Evolutionary conservation across 1,139 yeast genomes (phyloP).

Genomic region (Lodderomyces jiufengensis): DNA sequence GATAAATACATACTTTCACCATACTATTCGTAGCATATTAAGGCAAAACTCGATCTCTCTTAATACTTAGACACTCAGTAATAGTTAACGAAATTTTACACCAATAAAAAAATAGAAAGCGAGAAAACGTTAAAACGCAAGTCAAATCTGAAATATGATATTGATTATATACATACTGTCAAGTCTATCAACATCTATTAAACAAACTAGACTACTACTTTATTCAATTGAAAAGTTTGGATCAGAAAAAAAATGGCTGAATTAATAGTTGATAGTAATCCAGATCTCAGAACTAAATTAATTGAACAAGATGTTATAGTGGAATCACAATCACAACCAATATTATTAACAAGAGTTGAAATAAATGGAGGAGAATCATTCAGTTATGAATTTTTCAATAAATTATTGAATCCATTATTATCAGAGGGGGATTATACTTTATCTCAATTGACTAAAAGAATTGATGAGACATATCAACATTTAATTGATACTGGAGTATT

Average conservation of each 20-base stretch:
- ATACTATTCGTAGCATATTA: no score
- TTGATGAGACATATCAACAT: constrained; percentile 25
- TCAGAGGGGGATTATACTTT: constrained; percentile 45
- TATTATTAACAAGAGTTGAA: constrained; percentile 43
- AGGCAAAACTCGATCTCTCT: not conserved
- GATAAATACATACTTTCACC: not conserved
- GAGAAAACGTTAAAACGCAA: not conserved
- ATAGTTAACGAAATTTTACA: not conserved
- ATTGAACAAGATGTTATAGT: constrained; percentile 31
- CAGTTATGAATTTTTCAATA: constrained; percentile 43
- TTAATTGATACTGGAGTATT: constrained; percentile 45
- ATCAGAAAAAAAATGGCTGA: no score
- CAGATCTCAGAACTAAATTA: constrained; percentile 27
- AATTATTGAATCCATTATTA: constrained; percentile 44
- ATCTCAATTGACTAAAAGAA: constrained; percentile 31
- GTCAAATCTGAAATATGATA: no score
- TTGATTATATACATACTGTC: no score
- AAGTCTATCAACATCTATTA: no score
- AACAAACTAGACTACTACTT: no score
- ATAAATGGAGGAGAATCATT: constrained; percentile 50
- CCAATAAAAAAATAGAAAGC: not conserved
- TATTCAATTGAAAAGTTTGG: no score
- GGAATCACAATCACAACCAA: constrained; percentile 37
- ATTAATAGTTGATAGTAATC: constrained; percentile 12
- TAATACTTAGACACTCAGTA: not conserved